A percentile compares a stretch with the other conserved stretches of the same genome.
Evolutionary conservation across 2,329 filamentous ascomycete genomes (phyloP).

Genomic region (Aspergillus sp.): DNA sequence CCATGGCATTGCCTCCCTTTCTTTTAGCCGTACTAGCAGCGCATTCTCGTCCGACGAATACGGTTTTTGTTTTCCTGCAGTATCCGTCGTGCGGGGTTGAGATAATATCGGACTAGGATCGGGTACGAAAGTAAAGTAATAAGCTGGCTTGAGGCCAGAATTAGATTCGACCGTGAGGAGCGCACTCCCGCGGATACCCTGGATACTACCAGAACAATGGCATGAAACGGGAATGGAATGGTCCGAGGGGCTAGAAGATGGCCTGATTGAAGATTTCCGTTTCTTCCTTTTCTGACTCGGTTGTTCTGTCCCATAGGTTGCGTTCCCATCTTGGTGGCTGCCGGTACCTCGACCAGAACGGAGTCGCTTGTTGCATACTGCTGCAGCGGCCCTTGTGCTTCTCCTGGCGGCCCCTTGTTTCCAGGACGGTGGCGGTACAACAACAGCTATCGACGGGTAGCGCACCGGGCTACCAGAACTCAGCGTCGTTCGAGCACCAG

Average conservation of each 20-base stretch:
- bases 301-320: not conserved
- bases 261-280: not conserved
- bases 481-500: not conserved
- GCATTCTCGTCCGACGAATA: conserved; percentile 16
- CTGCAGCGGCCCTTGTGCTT: not conserved
- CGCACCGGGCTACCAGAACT: not conserved
- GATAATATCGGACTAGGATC: not conserved
- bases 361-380: no score
- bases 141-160: not conserved
- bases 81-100: not conserved
- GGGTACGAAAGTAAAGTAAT: not conserved
- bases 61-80: conserved; percentile 4
- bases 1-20: conserved; percentile 17
- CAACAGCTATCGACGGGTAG: not conserved
- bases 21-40: conserved; percentile 15
- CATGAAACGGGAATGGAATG: not conserved
- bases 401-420: not conserved
- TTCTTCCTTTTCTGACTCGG: not conserved
- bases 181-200: not conserved
- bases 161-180: no score
- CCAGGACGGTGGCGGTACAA: not conserved
- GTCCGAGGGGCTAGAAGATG: not conserved
- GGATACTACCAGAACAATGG: not conserved
- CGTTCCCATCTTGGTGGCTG: not conserved
- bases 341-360: not conserved